Evolutionary conservation across 192 early-diverging fungal species (phyloP).

Genomic region (Funneliformis mosseae): DNA sequence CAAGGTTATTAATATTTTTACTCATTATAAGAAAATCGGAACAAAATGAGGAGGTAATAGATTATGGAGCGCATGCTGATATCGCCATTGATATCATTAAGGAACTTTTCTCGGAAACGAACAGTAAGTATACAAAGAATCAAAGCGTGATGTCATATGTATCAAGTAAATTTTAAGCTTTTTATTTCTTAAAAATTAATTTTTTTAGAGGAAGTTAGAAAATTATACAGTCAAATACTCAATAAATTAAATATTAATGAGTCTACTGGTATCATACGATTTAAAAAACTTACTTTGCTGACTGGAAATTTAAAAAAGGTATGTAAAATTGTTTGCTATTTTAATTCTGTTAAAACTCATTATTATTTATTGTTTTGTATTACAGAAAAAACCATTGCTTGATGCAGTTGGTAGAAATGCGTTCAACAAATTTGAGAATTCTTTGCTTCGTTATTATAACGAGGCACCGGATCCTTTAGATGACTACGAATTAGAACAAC

Average conservation of each 20-base stretch:
- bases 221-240: conserved; percentile 64
- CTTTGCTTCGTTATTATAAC: not conserved
- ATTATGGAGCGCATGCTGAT: conserved; percentile 54
- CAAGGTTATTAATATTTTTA: not conserved
- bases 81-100: conserved; percentile 72
- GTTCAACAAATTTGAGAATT: not conserved
- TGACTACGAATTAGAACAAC: not conserved
- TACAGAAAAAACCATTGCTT: not conserved
- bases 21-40: conserved; percentile 38
- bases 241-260: conserved; percentile 58
- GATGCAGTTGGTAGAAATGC: not conserved
- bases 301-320: not conserved
- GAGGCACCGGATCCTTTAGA: not conserved
- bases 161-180: not conserved
- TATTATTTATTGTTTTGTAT: not conserved
- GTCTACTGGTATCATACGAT: conserved; percentile 13
- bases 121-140: conserved; percentile 34
- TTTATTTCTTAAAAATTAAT: not conserved
- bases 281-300: not conserved
- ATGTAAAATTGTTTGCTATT: not conserved
- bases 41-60: conserved; percentile 38
- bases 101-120: conserved; percentile 45
- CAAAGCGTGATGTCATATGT: not conserved
- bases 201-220: conserved; percentile 50
- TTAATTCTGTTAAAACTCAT: not conserved